Conservation (phyloP, 1,284 basidiomycete species). For the Cryptococcus sp. region DNA sequence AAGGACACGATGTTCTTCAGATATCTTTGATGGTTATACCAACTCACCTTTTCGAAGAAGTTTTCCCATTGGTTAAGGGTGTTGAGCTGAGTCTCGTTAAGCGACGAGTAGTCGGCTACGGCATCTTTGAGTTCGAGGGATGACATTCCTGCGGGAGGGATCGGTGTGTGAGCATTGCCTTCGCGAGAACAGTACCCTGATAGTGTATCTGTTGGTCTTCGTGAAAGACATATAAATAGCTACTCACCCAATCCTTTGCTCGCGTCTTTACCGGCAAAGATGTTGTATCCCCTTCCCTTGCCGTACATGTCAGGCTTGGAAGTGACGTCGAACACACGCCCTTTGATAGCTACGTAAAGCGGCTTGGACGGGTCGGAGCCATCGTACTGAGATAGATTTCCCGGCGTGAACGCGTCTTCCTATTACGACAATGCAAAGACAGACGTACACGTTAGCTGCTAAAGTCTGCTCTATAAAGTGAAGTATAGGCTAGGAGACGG, state of each 20-base stretch:
- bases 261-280: constrained; percentile 84
- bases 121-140: constrained; percentile 87
- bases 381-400: constrained; percentile 45
- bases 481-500: background rate
- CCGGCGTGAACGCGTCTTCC: constrained; percentile 47
- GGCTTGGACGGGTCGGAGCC: constrained; percentile 47
- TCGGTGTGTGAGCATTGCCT: background rate
- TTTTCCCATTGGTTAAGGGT: constrained; percentile 87
- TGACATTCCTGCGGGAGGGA: constrained; percentile 59
- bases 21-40: background rate
- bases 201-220: background rate
- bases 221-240: background rate
- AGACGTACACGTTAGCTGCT: background rate
- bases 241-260: constrained; percentile 74
- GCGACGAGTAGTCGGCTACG: constrained; percentile 76
- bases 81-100: constrained; percentile 74
- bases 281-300: constrained; percentile 53
- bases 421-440: constrained; percentile 13
- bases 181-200: background rate
- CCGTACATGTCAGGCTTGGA: constrained; percentile 54
- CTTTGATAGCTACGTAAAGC: constrained; percentile 55
- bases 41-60: constrained; percentile 66
- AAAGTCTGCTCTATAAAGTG: background rate
- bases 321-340: constrained; percentile 52
- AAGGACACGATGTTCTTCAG: too few species aligned